These are phyloP conservation scores for Stromatinia cepivora DNA, from an alignment of 2,329 filamentous ascomycete species.

Conservation along the genomic window DNA sequence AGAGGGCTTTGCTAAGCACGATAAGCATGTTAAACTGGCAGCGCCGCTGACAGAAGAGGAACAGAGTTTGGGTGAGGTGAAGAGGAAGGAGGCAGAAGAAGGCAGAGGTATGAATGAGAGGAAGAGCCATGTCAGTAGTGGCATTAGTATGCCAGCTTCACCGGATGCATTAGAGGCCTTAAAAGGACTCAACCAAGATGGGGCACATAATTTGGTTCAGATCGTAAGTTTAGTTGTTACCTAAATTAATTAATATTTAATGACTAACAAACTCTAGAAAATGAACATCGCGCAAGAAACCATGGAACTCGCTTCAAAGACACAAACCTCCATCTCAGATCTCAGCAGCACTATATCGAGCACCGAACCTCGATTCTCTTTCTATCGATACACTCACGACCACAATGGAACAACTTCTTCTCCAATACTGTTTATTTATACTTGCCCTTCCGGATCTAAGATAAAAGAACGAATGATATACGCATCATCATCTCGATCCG, in stretches of 20 bases:
- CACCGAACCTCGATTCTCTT: slow-evolving; percentile 73
- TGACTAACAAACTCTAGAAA: slow-evolving; percentile 50
- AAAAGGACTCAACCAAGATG: slow-evolving; percentile 54
- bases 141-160: slow-evolving; percentile 52
- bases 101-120: slow-evolving; percentile 63
- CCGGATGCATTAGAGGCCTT: slow-evolving; percentile 66
- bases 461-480: slow-evolving; percentile 88
- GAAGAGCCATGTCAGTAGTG: slow-evolving; percentile 50
- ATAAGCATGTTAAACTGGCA: slow-evolving; percentile 62
- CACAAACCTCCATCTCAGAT: slow-evolving; percentile 56
- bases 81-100: slow-evolving; percentile 72
- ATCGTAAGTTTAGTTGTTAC: slow-evolving; percentile 53
- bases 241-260: background rate
- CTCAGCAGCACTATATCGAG: slow-evolving; percentile 62
- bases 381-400: slow-evolving; percentile 67
- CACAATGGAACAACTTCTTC: slow-evolving; percentile 53
- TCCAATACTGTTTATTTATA: slow-evolving; percentile 78
- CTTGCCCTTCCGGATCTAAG: slow-evolving; percentile 68
- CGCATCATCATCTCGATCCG: slow-evolving; percentile 67
- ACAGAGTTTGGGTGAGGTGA: slow-evolving; percentile 67
- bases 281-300: slow-evolving; percentile 71
- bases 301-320: slow-evolving; percentile 61
- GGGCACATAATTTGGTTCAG: slow-evolving; percentile 58
- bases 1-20: slow-evolving; percentile 70
- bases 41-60: slow-evolving; percentile 81